Evolutionary conservation across 2,329 filamentous ascomycete genomes (phyloP).

Genomic region (Orbilia brochopaga): DNA sequence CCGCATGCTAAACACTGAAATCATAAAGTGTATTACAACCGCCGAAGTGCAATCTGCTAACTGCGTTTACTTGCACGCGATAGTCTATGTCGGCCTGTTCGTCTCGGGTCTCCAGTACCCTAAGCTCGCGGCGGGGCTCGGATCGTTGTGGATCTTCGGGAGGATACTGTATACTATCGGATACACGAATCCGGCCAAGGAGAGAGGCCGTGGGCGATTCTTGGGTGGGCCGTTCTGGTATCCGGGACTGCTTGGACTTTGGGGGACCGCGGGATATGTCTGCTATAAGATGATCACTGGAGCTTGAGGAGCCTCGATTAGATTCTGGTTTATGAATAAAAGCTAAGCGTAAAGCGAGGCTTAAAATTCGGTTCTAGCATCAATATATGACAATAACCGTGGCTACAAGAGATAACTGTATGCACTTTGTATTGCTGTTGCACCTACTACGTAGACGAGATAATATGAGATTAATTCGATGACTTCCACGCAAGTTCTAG

Average conservation of each 20-base stretch:
- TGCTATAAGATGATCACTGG: conserved; percentile 27
- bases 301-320: conserved; percentile 6
- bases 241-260: conserved; percentile 23
- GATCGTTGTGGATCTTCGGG: conserved; percentile 63
- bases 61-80: not conserved
- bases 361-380: too few species aligned
- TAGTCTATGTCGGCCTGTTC: conserved; percentile 47
- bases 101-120: conserved; percentile 67
- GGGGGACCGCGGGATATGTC: conserved; percentile 24
- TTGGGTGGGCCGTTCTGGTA: conserved; percentile 44
- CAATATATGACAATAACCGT: too few species aligned
- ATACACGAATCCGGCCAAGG: conserved; percentile 59
- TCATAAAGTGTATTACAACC: not conserved
- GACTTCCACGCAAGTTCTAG: too few species aligned
- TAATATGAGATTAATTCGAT: too few species aligned
- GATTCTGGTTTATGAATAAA: not conserved
- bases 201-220: conserved; percentile 52
- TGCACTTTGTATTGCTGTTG: too few species aligned
- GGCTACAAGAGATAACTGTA: too few species aligned
- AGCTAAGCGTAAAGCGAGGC: too few species aligned
- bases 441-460: too few species aligned
- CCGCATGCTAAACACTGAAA: conserved; percentile 58
- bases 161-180: conserved; percentile 66
- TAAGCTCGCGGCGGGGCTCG: conserved; percentile 61
- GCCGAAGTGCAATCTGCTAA: not conserved